A percentile compares a stretch with the other conserved stretches of the same genome.
Conservation (phyloP, 805 yeast genomes). For the Zygoascus bituminiphila region DNA sequence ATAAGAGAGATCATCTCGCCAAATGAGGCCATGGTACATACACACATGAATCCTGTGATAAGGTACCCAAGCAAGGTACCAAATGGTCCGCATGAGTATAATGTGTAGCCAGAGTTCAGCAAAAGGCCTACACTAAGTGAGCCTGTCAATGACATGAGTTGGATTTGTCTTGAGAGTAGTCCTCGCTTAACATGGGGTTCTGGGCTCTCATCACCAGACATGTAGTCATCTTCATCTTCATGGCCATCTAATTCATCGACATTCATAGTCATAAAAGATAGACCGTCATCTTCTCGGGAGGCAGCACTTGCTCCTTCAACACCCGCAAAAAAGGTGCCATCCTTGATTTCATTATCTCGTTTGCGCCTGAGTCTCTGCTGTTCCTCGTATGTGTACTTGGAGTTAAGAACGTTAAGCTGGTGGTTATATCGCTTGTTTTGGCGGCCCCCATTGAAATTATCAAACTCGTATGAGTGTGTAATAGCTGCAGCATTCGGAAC, state of each 20-base stretch:
- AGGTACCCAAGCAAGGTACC: conserved; percentile 64
- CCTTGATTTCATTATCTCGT: background rate
- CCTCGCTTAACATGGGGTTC: conserved; percentile 33
- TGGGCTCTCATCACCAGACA: conserved; percentile 8
- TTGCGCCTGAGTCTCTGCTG: conserved; percentile 6
- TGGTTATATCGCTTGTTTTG: conserved; percentile 18
- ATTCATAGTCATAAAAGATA: conserved; percentile 21
- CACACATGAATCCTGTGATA: conserved; percentile 55
- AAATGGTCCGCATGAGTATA: conserved; percentile 66
- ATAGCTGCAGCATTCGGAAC: background rate
- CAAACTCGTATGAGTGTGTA: conserved; percentile 16
- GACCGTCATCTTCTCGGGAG: background rate
- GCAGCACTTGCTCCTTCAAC: background rate
- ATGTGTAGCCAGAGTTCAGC: conserved; percentile 62
- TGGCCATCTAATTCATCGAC: conserved; percentile 20
- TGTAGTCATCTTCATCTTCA: conserved; percentile 15
- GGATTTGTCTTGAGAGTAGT: conserved; percentile 57
- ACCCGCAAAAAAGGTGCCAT: background rate
- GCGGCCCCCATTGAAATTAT: conserved; percentile 20
- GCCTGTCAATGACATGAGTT: conserved; percentile 73
- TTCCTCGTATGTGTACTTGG: conserved; percentile 16
- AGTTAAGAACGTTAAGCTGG: conserved; percentile 18
- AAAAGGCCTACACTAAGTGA: conserved; percentile 72
- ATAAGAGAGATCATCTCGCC: conserved; percentile 77
- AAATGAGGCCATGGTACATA: conserved; percentile 62